Conservation (phyloP, 495 filamentous ascomycete species). For the Tuber aestivum region DNA sequence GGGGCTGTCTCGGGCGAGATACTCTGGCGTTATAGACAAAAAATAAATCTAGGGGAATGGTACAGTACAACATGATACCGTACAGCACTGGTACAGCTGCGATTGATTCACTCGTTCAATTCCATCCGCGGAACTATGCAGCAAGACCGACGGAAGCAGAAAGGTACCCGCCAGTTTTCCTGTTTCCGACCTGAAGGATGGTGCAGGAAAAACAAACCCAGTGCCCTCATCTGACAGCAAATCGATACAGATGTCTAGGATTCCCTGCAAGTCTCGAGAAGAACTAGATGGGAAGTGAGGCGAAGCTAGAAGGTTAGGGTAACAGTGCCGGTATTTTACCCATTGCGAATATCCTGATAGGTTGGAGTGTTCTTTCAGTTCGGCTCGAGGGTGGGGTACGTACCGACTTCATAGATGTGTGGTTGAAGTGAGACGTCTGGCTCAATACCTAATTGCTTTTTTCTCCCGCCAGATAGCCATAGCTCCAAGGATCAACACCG, state of each 20-base stretch:
- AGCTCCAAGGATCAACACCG: slow-evolving; percentile 16
- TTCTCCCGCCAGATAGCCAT: slow-evolving; percentile 21
- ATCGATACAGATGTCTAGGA: slow-evolving; percentile 19
- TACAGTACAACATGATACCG: slow-evolving; percentile 15
- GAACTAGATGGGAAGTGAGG: slow-evolving; percentile 25
- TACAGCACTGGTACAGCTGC: slow-evolving; percentile 22
- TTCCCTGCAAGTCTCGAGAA: slow-evolving; percentile 24
- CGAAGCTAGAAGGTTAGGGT: slow-evolving; percentile 2
- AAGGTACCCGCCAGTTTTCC: slow-evolving; percentile 22
- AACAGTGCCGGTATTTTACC: background rate
- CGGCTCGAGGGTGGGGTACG: slow-evolving; percentile 29
- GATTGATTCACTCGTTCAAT: slow-evolving; percentile 25
- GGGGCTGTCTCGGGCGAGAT: slow-evolving; percentile 23
- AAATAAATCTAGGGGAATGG: slow-evolving; percentile 11
- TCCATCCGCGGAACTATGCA: slow-evolving; percentile 31
- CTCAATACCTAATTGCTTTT: slow-evolving; percentile 29
- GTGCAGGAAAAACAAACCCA: slow-evolving; percentile 20
- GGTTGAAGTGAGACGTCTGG: slow-evolving; percentile 25
- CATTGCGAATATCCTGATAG: slow-evolving; percentile 1
- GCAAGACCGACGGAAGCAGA: slow-evolving; percentile 25
- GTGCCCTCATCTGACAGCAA: slow-evolving; percentile 21
- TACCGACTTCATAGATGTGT: slow-evolving; percentile 30
- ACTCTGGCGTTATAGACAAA: slow-evolving; percentile 14
- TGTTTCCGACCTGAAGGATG: slow-evolving; percentile 17
- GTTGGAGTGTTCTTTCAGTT: slow-evolving; percentile 23